A percentile compares a stretch with the other conserved stretches of the same genome.
These are phyloP conservation scores for Oryza rufipogon DNA, from an alignment of 176 grass and related monocot genomes.

Conservation along the genomic window DNA sequence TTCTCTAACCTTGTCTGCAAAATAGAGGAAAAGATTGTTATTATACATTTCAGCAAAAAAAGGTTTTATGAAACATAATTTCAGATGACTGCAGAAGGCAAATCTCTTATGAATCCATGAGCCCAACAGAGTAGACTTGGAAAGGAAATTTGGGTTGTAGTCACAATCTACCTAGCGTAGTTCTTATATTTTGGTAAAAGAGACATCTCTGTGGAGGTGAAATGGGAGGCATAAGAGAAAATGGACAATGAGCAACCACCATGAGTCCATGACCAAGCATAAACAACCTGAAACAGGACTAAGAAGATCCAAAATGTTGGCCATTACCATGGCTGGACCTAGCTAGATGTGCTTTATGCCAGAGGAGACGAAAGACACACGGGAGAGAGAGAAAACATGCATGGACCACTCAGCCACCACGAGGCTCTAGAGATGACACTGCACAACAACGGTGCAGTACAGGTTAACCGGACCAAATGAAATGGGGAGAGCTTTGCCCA, in stretches of 20 bases:
- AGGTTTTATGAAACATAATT: no score
- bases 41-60: background rate
- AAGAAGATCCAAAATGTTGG: constrained; percentile 11
- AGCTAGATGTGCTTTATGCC: background rate
- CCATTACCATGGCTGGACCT: background rate
- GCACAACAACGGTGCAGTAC: background rate
- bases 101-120: no score
- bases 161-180: no score
- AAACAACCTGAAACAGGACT: constrained; percentile 15
- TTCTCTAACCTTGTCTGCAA: constrained; percentile 42
- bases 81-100: background rate
- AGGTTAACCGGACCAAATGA: background rate
- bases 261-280: background rate
- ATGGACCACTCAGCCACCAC: constrained; percentile 12
- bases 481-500: background rate
- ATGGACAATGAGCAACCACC: background rate
- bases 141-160: background rate
- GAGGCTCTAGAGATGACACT: background rate
- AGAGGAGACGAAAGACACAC: background rate
- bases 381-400: background rate
- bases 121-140: background rate
- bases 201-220: background rate
- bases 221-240: background rate
- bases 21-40: background rate
- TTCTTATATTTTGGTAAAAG: background rate